phyloP scores from a whole-genome alignment of 2,329 filamentous ascomycete genomes.

The Cercospora sp. region DNA sequence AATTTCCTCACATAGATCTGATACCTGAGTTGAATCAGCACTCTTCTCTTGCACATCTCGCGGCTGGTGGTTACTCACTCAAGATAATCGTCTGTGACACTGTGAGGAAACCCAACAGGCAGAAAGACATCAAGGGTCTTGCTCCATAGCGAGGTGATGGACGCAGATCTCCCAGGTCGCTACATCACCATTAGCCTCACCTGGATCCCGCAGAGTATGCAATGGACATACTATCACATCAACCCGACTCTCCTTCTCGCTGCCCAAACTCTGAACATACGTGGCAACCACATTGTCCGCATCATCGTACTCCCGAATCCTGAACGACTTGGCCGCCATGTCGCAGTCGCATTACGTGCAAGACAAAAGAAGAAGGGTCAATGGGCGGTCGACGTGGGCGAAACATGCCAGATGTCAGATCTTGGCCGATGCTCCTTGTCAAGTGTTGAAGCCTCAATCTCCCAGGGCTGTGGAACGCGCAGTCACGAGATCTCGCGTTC shows the following conservation, averaged over 20 bases:
- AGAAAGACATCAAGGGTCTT: constrained; percentile 70
- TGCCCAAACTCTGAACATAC: constrained; percentile 47
- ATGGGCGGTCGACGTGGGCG: neutral
- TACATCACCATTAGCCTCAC: constrained; percentile 9
- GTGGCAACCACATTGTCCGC: constrained; percentile 51
- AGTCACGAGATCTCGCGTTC: neutral
- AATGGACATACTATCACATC: constrained; percentile 47
- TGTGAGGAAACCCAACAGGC: constrained; percentile 83
- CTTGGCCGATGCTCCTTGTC: neutral
- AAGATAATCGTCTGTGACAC: constrained; percentile 81
- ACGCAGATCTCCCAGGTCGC: constrained; percentile 25
- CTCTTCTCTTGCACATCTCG: neutral
- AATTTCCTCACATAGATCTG: constrained; percentile 71
- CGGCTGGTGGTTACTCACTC: constrained; percentile 55
- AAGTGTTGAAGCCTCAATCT: constrained; percentile 1
- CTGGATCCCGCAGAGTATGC: neutral
- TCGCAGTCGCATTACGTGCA: constrained; percentile 3
- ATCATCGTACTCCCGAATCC: constrained; percentile 49
- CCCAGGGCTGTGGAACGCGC: neutral
- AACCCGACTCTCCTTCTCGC: constrained; percentile 40
- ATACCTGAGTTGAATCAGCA: constrained; percentile 51
- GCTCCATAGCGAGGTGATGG: constrained; percentile 35
- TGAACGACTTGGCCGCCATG: constrained; percentile 19
- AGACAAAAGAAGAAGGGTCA: neutral
- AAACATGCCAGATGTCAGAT: constrained; percentile 17